These are phyloP conservation scores for Vachellia collinsii DNA, from an alignment of 306 rosid genomes.

Conservation along the genomic window DNA sequence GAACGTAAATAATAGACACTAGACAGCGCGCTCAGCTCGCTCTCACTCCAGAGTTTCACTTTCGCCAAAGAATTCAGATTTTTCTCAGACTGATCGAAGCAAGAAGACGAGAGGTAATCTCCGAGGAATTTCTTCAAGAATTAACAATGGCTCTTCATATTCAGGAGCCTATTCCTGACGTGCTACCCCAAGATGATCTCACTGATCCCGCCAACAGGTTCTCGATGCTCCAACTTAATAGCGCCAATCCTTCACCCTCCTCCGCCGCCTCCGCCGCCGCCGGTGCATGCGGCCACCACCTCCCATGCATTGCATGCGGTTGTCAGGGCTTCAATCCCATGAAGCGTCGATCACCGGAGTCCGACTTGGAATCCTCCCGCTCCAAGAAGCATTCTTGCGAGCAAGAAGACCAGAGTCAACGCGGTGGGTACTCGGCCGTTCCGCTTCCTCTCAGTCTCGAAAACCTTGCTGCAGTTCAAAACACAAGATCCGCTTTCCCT, in stretches of 20 bases:
- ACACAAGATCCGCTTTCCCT: neutral
- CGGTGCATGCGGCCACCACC: neutral
- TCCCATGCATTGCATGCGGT: constrained; percentile 27
- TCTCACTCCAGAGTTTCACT: neutral
- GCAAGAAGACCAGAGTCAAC: neutral
- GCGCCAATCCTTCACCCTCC: constrained; percentile 1
- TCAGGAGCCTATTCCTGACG: neutral
- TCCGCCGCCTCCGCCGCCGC: neutral
- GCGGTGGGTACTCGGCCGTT: neutral
- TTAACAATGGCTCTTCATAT: neutral
- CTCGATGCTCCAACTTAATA: constrained; percentile 39
- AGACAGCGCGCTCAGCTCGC: too few species aligned
- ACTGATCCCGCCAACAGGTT: constrained; percentile 24
- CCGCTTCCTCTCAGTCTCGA: constrained; percentile 2
- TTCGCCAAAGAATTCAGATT: neutral
- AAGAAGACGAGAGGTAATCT: neutral
- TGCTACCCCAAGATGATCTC: constrained; percentile 3
- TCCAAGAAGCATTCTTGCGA: constrained; percentile 6
- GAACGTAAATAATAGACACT: too few species aligned
- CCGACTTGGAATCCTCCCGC: neutral
- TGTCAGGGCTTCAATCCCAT: constrained; percentile 19
- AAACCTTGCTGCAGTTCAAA: neutral
- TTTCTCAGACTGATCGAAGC: too few species aligned
- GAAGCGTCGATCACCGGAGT: constrained; percentile 37
- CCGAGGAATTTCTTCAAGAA: neutral